Conservation (phyloP, 2,329 filamentous ascomycete genomes). For the Pestalotiopsis sp. region DNA sequence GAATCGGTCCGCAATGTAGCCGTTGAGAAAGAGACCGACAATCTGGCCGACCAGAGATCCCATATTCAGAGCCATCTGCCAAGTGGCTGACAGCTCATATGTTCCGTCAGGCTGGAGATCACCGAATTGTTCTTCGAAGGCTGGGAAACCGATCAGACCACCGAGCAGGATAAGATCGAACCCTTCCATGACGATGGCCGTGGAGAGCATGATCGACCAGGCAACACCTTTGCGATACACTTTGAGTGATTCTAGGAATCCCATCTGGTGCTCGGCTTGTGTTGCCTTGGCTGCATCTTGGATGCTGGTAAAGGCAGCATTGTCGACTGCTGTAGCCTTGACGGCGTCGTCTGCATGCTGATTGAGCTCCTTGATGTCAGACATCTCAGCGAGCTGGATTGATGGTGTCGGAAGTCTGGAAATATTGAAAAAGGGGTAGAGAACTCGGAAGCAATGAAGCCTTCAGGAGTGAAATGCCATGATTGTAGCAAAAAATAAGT, state of each 20-base stretch:
- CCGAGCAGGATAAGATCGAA: constrained; percentile 36
- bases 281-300: constrained; percentile 5
- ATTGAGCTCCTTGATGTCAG: neutral
- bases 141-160: constrained; percentile 35
- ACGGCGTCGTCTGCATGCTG: neutral
- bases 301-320: neutral
- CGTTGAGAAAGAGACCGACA: constrained; percentile 8
- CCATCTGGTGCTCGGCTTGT: constrained; percentile 16
- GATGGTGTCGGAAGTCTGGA: neutral
- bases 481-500: neutral
- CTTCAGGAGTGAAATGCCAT: neutral
- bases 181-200: constrained; percentile 24
- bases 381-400: neutral
- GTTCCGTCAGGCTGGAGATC: constrained; percentile 21
- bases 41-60: constrained; percentile 3
- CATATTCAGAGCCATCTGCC: constrained; percentile 32
- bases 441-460: neutral
- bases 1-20: constrained; percentile 26
- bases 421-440: neutral
- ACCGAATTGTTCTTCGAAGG: constrained; percentile 32
- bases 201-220: constrained; percentile 25
- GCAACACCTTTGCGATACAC: constrained; percentile 15
- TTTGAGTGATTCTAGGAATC: neutral
- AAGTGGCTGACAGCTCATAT: constrained; percentile 30
- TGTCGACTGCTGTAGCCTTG: neutral